Conservation (phyloP, 1,139 yeast species). For the Yamadazyma trypodendri region DNA sequence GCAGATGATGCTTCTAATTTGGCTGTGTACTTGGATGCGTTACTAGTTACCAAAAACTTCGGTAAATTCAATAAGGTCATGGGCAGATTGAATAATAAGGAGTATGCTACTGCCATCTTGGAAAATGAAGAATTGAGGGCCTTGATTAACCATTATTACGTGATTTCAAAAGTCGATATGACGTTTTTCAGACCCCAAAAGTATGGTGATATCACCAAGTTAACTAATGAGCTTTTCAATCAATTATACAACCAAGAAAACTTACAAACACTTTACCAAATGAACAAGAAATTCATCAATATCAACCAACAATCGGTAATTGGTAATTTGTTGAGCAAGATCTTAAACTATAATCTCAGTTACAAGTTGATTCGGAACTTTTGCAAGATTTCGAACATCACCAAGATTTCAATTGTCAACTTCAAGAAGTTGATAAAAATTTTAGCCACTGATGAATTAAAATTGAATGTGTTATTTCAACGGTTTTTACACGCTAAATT, state of each 20-base stretch:
- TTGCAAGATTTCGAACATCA: constrained; percentile 21
- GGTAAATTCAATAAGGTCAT: constrained; percentile 12
- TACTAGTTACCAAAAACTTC: constrained; percentile 17
- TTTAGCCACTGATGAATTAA: constrained; percentile 25
- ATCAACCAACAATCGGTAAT: constrained; percentile 14
- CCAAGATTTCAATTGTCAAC: constrained; percentile 22
- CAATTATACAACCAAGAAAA: constrained; percentile 9
- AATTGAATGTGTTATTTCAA: constrained; percentile 28
- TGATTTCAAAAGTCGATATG: constrained; percentile 3
- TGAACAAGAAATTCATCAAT: constrained; percentile 9
- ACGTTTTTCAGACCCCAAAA: constrained; percentile 5
- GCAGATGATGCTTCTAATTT: background rate
- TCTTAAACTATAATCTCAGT: constrained; percentile 6
- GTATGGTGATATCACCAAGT: constrained; percentile 3
- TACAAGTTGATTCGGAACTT: constrained; percentile 18
- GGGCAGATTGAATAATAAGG: constrained; percentile 5
- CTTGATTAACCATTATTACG: constrained; percentile 10
- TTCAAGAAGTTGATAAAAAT: constrained; percentile 27
- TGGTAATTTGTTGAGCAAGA: constrained; percentile 9
- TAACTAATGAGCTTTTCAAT: constrained; percentile 9
- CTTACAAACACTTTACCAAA: constrained; percentile 6
- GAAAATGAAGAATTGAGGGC: constrained; percentile 9
- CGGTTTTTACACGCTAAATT: constrained; percentile 23
- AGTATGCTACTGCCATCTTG: constrained; percentile 10
- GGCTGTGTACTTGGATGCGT: constrained; percentile 9